Percentiles rank a stretch among this genome's conserved stretches.
Conservation (phyloP, 192 early-diverging fungal genomes). For the Globomyces pollinis-pini region DNA sequence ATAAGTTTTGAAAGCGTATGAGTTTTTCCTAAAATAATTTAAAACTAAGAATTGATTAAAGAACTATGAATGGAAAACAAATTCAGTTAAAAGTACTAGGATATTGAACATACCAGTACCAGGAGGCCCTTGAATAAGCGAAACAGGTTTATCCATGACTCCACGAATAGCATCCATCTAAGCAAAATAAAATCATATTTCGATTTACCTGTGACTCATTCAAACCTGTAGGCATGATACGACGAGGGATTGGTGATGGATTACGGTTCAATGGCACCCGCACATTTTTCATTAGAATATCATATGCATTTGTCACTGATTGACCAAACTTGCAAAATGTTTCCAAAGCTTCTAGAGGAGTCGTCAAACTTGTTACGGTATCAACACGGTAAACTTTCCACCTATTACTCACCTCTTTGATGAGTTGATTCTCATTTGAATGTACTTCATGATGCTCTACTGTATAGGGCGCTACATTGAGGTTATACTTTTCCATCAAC, state of each 20-base stretch:
- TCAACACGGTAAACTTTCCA: neutral
- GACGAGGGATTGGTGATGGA: neutral
- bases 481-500: too few species aligned
- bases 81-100: too few species aligned
- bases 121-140: slow-evolving; percentile 81
- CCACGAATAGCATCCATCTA: slow-evolving; percentile 81
- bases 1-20: neutral
- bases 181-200: too few species aligned
- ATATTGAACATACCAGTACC: slow-evolving; percentile 91
- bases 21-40: too few species aligned
- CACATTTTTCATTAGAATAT: neutral
- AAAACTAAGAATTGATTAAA: too few species aligned
- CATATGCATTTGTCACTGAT: neutral
- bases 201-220: neutral
- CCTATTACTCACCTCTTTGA: too few species aligned
- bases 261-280: neutral
- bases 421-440: too few species aligned
- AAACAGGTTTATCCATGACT: slow-evolving; percentile 73
- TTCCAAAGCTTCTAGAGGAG: neutral
- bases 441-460: too few species aligned
- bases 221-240: neutral
- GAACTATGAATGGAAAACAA: too few species aligned
- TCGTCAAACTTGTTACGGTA: neutral
- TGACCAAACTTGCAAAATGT: neutral
- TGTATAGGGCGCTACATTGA: too few species aligned